A percentile compares a stretch with the other conserved stretches of the same genome.
Conservation (phyloP, 352 stramenopile species). For the Phytophthora palmivora region DNA sequence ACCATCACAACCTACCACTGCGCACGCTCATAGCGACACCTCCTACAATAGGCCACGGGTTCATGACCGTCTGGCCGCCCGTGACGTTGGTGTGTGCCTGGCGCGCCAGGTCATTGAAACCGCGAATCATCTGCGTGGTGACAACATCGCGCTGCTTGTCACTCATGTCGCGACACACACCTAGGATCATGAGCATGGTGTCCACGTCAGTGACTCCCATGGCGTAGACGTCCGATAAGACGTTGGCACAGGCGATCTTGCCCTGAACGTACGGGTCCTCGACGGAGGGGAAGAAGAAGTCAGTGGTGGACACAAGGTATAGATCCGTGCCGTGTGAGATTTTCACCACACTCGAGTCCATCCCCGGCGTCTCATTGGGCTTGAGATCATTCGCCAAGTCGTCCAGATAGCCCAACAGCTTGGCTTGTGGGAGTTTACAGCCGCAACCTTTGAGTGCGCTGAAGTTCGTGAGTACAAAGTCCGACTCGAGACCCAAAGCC, state of each 20-base stretch:
- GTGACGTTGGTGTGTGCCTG: slow-evolving; percentile 93
- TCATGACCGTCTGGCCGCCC: slow-evolving; percentile 96
- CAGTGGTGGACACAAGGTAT: slow-evolving; percentile 93
- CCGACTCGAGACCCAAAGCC: slow-evolving; percentile 66
- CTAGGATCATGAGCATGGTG: slow-evolving; percentile 96
- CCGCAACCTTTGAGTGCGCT: slow-evolving; percentile 95
- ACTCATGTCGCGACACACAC: slow-evolving; percentile 93
- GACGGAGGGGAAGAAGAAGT: slow-evolving; percentile 97
- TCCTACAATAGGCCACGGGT: slow-evolving; percentile 96
- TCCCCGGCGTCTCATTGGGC: slow-evolving; percentile 90
- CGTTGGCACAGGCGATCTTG: slow-evolving; percentile 94
- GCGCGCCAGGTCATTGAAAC: slow-evolving; percentile 91
- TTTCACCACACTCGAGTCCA: slow-evolving; percentile 93
- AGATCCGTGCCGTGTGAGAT: slow-evolving; percentile 85
- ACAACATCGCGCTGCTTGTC: slow-evolving; percentile 92
- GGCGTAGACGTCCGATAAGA: slow-evolving; percentile 95
- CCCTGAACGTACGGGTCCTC: slow-evolving; percentile 94
- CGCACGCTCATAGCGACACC: slow-evolving; percentile 92
- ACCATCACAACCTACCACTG: slow-evolving; percentile 49
- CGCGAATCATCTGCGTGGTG: slow-evolving; percentile 94
- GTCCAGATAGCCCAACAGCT: slow-evolving; percentile 93
- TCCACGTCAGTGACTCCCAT: slow-evolving; percentile 95
- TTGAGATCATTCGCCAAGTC: slow-evolving; percentile 91
- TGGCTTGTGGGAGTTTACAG: slow-evolving; percentile 95
- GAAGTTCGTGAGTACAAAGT: slow-evolving; percentile 88